phyloP scores from a whole-genome alignment of 2,329 filamentous ascomycete species.

The Davidsoniella australis region DNA sequence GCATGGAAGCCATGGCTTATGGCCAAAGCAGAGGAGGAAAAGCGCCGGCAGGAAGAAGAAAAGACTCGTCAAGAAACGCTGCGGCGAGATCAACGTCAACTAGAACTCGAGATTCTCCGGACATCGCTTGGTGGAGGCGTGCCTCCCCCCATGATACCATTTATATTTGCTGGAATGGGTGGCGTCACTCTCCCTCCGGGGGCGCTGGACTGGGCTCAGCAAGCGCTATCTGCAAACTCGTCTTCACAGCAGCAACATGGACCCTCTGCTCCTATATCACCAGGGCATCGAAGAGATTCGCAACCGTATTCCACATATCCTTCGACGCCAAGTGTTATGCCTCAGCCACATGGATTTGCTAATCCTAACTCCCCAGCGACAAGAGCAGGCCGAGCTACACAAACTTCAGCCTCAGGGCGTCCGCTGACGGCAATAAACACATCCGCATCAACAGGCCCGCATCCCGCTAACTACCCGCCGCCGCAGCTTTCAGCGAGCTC shows the following conservation, averaged over 20 bases:
- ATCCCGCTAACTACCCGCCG: slow-evolving; percentile 5
- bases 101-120: slow-evolving; percentile 56
- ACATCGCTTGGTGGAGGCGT: slow-evolving; percentile 53
- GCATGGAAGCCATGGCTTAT: slow-evolving; percentile 55
- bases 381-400: not conserved
- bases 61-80: slow-evolving; percentile 46
- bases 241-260: slow-evolving; percentile 18
- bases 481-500: slow-evolving; percentile 38
- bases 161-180: slow-evolving; percentile 58
- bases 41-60: slow-evolving; percentile 57
- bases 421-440: slow-evolving; percentile 22
- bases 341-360: slow-evolving; percentile 3
- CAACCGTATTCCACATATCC: slow-evolving; percentile 29
- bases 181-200: slow-evolving; percentile 43
- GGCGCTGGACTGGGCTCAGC: slow-evolving; percentile 51
- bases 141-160: slow-evolving; percentile 55
- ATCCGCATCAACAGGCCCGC: slow-evolving; percentile 6
- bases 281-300: slow-evolving; percentile 8
- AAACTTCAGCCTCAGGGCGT: slow-evolving; percentile 16
- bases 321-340: slow-evolving; percentile 13
- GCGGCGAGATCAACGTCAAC: slow-evolving; percentile 52
- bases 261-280: slow-evolving; percentile 18
- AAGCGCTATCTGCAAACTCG: slow-evolving; percentile 37
- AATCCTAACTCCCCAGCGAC: slow-evolving; percentile 10
- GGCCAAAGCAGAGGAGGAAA: slow-evolving; percentile 58